These are phyloP conservation scores for Plasmopara muralis DNA, from an alignment of 352 stramenopile genomes.

Conservation along the genomic window DNA sequence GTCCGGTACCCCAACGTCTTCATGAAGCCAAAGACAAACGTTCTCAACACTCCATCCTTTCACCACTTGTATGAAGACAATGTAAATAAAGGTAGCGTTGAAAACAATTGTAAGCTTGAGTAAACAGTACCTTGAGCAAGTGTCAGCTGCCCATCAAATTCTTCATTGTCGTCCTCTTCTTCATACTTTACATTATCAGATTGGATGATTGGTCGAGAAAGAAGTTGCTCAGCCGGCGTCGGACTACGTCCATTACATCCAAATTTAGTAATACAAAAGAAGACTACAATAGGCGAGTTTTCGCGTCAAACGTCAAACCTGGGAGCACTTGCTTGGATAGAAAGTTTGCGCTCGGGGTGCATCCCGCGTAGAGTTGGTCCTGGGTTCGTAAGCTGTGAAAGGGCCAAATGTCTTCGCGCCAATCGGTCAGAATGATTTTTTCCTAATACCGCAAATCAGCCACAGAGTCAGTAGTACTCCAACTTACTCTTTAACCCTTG, in stretches of 20 bases:
- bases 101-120: background rate
- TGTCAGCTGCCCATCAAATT: conserved; percentile 50
- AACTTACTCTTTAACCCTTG: background rate
- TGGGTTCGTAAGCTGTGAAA: conserved; percentile 51
- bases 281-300: no score
- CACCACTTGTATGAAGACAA: conserved; percentile 33
- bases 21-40: conserved; percentile 70
- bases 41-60: conserved; percentile 78
- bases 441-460: conserved; percentile 4
- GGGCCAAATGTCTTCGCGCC: conserved; percentile 43
- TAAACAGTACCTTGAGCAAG: conserved; percentile 43
- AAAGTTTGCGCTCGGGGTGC: conserved; percentile 3
- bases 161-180: conserved; percentile 39
- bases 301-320: conserved; percentile 5
- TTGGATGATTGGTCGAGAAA: conserved; percentile 8
- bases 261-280: background rate
- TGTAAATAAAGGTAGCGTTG: background rate
- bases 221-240: background rate
- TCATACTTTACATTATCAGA: conserved; percentile 30
- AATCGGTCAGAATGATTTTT: conserved; percentile 33
- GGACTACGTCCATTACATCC: conserved; percentile 4
- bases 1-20: conserved; percentile 65
- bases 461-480: background rate
- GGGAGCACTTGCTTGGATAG: conserved; percentile 13
- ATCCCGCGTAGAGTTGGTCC: background rate